phyloP scores from a whole-genome alignment of 768 basidiomycete species.

The Paxillus involutus region DNA sequence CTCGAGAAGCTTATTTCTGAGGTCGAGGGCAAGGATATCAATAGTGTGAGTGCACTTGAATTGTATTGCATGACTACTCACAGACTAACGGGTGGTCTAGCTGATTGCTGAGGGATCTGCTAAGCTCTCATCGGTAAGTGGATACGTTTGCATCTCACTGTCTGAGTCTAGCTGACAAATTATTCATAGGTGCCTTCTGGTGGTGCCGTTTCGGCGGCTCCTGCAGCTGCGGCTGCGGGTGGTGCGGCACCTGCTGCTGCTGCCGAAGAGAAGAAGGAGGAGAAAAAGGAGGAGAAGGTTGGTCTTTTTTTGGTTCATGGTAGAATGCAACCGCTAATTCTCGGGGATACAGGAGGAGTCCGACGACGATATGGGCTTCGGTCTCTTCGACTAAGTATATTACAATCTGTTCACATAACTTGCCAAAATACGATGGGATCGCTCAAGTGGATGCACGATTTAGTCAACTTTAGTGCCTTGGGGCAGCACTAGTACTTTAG shows the following conservation, averaged over 20 bases:
- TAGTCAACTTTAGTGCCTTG: too few relatives aligned
- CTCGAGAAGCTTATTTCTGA: conserved; percentile 84
- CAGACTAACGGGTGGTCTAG: conserved; percentile 34
- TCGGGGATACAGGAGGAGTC: conserved; percentile 69
- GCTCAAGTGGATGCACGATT: not conserved
- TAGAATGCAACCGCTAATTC: conserved; percentile 1
- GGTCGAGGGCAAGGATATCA: conserved; percentile 87
- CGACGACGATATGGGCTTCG: conserved; percentile 99
- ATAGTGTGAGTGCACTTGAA: conserved; percentile 52
- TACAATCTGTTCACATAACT: conserved; percentile 1
- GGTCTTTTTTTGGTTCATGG: conserved; percentile 19
- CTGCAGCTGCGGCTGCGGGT: conserved; percentile 46
- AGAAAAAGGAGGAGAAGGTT: conserved; percentile 90
- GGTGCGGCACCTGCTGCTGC: conserved; percentile 49
- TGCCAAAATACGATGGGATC: not conserved
- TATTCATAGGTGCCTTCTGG: conserved; percentile 82
- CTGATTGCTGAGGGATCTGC: conserved; percentile 89
- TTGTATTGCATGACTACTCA: not conserved
- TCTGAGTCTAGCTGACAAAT: conserved; percentile 5
- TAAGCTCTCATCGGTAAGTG: conserved; percentile 90
- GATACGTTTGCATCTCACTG: not conserved
- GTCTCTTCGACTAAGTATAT: conserved; percentile 84
- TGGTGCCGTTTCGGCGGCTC: conserved; percentile 67
- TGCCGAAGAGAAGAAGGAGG: conserved; percentile 70
- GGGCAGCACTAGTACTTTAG: not conserved